phyloP scores from a whole-genome alignment of 2,329 filamentous ascomycete genomes.

The Cercospora sp. region DNA sequence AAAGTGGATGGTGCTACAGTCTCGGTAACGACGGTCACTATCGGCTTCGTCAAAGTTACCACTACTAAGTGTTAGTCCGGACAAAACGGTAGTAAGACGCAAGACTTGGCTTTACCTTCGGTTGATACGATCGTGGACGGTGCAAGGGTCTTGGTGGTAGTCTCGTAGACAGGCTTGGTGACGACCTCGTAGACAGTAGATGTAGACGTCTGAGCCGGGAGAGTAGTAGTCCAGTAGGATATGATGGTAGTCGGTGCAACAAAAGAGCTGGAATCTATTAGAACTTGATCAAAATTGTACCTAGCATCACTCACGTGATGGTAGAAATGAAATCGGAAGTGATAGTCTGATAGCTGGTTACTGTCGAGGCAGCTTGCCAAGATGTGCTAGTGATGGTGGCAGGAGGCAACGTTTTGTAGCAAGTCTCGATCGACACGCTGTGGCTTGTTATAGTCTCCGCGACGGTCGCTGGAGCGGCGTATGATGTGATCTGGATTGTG shows the following conservation, averaged over 20 bases:
- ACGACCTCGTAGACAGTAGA: conserved; percentile 7
- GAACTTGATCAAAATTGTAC: no score
- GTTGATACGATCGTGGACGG: conserved; percentile 7
- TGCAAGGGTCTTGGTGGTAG: conserved; percentile 7
- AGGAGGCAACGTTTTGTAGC: background rate
- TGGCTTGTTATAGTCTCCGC: background rate
- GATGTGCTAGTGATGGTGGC: background rate
- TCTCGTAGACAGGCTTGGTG: conserved; percentile 6
- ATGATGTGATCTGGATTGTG: background rate
- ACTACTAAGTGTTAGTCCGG: background rate
- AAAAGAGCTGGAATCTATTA: background rate
- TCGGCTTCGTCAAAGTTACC: background rate
- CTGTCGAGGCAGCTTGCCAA: conserved; percentile 4
- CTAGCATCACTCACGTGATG: background rate
- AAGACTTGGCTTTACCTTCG: conserved; percentile 1
- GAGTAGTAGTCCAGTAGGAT: background rate
- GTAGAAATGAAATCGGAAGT: conserved; percentile 12
- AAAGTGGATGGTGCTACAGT: conserved; percentile 8
- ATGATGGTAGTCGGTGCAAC: background rate
- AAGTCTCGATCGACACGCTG: background rate
- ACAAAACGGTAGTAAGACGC: background rate
- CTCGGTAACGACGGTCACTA: background rate
- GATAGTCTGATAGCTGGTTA: conserved; percentile 10
- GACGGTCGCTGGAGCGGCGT: conserved; percentile 1
- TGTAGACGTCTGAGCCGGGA: background rate